phyloP scores from a whole-genome alignment of 371 early-diverging fungal genomes.

The Mortierella sp. region DNA sequence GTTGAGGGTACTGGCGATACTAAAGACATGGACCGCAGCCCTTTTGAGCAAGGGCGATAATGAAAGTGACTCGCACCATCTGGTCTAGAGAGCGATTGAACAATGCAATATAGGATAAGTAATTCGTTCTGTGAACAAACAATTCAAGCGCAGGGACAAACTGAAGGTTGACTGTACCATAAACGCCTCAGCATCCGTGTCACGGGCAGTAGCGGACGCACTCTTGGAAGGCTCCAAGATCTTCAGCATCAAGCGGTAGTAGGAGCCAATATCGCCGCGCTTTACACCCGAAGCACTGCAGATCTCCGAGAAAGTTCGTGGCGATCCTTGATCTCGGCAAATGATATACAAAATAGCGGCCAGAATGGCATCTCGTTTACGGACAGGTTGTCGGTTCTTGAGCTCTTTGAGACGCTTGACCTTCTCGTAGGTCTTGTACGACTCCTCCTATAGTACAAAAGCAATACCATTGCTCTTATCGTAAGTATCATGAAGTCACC shows the following conservation, averaged over 20 bases:
- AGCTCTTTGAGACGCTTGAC: constrained; percentile 64
- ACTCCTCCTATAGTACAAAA: constrained; percentile 54
- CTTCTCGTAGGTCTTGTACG: constrained; percentile 60
- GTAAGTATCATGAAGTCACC: not conserved
- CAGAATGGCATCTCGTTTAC: constrained; percentile 64
- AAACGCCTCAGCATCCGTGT: constrained; percentile 55
- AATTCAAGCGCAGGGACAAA: too few species aligned
- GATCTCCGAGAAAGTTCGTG: constrained; percentile 66
- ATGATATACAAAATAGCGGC: constrained; percentile 66
- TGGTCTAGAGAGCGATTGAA: constrained; percentile 43
- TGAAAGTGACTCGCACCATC: constrained; percentile 64
- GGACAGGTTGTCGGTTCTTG: constrained; percentile 69
- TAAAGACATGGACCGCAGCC: constrained; percentile 60
- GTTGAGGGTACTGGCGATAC: constrained; percentile 59
- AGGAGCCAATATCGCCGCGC: constrained; percentile 65
- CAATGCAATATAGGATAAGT: not conserved
- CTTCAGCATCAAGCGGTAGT: constrained; percentile 65
- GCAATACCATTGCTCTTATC: not conserved
- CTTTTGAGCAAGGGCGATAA: constrained; percentile 57
- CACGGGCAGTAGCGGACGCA: constrained; percentile 38
- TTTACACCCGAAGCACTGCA: constrained; percentile 64
- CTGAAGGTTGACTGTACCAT: too few species aligned
- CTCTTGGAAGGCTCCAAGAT: constrained; percentile 55
- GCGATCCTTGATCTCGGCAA: constrained; percentile 60
- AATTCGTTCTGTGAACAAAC: too few species aligned